Conservation (phyloP, 2,329 filamentous ascomycete species). For the Fusarium sp. region DNA sequence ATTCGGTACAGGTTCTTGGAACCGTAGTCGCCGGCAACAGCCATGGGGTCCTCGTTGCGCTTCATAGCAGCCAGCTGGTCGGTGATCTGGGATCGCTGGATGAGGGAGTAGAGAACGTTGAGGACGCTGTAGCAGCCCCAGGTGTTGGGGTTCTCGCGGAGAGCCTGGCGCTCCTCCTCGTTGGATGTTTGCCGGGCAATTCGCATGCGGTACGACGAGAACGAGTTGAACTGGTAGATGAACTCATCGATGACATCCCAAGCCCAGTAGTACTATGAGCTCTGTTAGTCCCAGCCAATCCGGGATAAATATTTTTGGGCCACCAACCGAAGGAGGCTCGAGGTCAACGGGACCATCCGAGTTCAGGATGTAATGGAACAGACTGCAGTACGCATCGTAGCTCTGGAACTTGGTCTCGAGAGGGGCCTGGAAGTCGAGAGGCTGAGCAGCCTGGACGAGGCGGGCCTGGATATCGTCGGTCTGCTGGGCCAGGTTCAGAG, state of each 20-base stretch:
- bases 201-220: slow-evolving; percentile 95
- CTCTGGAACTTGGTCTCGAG: slow-evolving; percentile 98
- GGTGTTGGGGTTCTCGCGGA: slow-evolving; percentile 97
- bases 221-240: slow-evolving; percentile 99
- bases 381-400: slow-evolving; percentile 99
- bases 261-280: slow-evolving; percentile 91
- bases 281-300: slow-evolving; percentile 34
- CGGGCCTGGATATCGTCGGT: slow-evolving; percentile 94
- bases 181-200: slow-evolving; percentile 86
- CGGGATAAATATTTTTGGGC: slow-evolving; percentile 18
- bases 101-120: slow-evolving; percentile 98
- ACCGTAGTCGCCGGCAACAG: slow-evolving; percentile 95
- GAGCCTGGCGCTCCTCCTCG: slow-evolving; percentile 90
- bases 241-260: slow-evolving; percentile 99
- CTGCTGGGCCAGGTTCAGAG: slow-evolving; percentile 77
- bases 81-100: slow-evolving; percentile 97
- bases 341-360: slow-evolving; percentile 98
- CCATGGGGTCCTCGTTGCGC: slow-evolving; percentile 88
- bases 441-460: slow-evolving; percentile 90
- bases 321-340: slow-evolving; percentile 91
- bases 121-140: slow-evolving; percentile 99
- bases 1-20: slow-evolving; percentile 95
- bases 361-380: slow-evolving; percentile 99
- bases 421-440: slow-evolving; percentile 94
- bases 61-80: slow-evolving; percentile 97